These are phyloP conservation scores for Guadua angustifolia DNA, from an alignment of 176 grass and related monocot genomes.

Conservation along the genomic window DNA sequence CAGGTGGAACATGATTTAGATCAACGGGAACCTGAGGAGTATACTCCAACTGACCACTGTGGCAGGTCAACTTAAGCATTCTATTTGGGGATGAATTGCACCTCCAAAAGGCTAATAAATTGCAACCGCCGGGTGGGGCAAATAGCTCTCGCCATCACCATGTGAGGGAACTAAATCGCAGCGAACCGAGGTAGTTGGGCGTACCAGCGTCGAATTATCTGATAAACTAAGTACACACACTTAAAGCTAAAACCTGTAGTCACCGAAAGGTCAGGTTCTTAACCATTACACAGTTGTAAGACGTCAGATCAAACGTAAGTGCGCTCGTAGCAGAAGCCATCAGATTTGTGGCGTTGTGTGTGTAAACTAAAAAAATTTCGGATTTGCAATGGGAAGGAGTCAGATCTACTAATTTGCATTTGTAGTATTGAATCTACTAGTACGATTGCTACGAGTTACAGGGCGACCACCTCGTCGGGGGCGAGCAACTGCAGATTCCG, in stretches of 20 bases:
- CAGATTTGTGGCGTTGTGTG: background rate
- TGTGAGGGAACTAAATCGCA: constrained; percentile 12
- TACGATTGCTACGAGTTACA: background rate
- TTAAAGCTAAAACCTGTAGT: background rate
- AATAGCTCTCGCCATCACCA: background rate
- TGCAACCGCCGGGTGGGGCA: background rate
- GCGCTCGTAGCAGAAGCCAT: background rate
- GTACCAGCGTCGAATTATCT: constrained; percentile 17
- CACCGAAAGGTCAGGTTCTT: background rate
- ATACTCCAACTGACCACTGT: background rate
- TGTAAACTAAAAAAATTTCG: background rate
- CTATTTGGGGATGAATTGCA: background rate
- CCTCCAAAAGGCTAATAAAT: background rate
- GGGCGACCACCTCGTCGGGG: constrained; percentile 45
- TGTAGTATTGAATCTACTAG: background rate
- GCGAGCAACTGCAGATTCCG: constrained; percentile 51
- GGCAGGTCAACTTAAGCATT: background rate
- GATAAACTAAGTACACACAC: background rate
- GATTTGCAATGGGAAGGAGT: background rate
- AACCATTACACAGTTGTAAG: background rate
- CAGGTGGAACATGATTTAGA: background rate
- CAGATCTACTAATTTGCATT: background rate
- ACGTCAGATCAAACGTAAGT: background rate
- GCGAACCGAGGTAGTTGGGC: constrained; percentile 25
- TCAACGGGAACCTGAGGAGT: background rate